Base-by-base conservation (phyloP, 148 eudicot species). In the Rheum nobile region DNA sequence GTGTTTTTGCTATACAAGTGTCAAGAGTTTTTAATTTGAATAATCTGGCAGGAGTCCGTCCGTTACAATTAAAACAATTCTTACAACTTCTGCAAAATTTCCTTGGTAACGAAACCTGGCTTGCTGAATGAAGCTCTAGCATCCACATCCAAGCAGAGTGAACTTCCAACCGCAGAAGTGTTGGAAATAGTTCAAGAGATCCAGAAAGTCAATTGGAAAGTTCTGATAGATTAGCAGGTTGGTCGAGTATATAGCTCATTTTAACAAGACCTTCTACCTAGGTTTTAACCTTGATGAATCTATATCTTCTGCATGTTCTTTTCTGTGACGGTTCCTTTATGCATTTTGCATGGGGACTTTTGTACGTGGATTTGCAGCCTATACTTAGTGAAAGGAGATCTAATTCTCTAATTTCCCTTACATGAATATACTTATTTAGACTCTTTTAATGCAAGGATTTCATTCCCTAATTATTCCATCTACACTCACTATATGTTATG, bases 31-130 rank as follows among this genome's bases (percentile, higher is more conserved):
- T 65, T 14, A 34, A 16, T 32, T 65, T 34, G 21, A 31, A 31
- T 65, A 1, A 16, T 31, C 1, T 46, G 44, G 75, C 89, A 90
- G 96, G 85, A 83, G 41, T 32, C 98, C 94, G 29, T 83, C 71
- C 50, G 43, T 83, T 61, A 80, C 89, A 61, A 80, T 93, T 63
- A 80, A 79, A 74, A 88, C 91, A 71, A 89, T 55, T 74, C 90
- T 37, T 91, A 91, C 77, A 92, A 88, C 83, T 91, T 91, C 63
- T 93, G 98, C 86, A 91, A 89, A 77, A 81, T 93, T 43, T 91
- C 96, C 1, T 57, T 91, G 67, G 87, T 90, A 35, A 85, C 83
- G 78, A 84, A 89, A 74, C 71, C 75, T 67, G 46, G 31, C 37
- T 37, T 47, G 67, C 54, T 57, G 73, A 83, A 74, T 54, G 81